phyloP scores from a whole-genome alignment of 164 flowering plant genomes.

The Tetrastigma voinierianum region DNA sequence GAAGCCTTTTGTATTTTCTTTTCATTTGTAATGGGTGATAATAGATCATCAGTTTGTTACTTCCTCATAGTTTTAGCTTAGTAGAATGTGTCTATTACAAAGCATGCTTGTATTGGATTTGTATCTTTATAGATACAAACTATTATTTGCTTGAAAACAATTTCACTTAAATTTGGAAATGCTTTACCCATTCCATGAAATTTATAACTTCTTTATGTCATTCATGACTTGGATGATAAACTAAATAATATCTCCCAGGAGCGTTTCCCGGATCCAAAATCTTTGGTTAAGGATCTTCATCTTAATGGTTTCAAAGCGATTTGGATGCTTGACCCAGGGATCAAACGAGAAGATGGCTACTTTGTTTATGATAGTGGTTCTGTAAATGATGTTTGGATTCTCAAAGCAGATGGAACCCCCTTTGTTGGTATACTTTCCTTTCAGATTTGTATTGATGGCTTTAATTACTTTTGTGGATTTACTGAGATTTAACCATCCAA shows the following conservation, averaged over 20 bases:
- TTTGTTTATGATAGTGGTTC: conserved; percentile 86
- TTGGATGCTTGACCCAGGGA: conserved; percentile 99
- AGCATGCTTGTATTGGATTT: too few species aligned
- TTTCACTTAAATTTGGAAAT: background rate
- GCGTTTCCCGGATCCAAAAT: conserved; percentile 68
- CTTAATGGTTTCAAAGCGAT: conserved; percentile 82
- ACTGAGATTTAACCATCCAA: background rate
- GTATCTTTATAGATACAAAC: too few species aligned
- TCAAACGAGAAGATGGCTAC: conserved; percentile 78
- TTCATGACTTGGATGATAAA: background rate
- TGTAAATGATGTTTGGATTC: conserved; percentile 68
- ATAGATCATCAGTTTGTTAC: too few species aligned
- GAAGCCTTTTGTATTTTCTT: too few species aligned
- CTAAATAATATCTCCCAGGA: conserved; percentile 41
- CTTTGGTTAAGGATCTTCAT: conserved; percentile 69
- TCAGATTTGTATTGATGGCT: conserved; percentile 1
- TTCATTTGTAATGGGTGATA: too few species aligned
- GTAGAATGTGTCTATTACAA: too few species aligned
- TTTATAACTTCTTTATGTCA: background rate
- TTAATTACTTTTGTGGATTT: background rate
- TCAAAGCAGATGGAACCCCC: conserved; percentile 70
- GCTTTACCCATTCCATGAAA: background rate
- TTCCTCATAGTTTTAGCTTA: too few species aligned
- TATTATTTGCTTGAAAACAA: too few species aligned
- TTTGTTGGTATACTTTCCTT: conserved; percentile 54